Evolutionary conservation across 2,329 filamentous ascomycete species (phyloP), one percentile per base, ranked within the genome.

Genomic region (Bipolaris oryzae): DNA sequence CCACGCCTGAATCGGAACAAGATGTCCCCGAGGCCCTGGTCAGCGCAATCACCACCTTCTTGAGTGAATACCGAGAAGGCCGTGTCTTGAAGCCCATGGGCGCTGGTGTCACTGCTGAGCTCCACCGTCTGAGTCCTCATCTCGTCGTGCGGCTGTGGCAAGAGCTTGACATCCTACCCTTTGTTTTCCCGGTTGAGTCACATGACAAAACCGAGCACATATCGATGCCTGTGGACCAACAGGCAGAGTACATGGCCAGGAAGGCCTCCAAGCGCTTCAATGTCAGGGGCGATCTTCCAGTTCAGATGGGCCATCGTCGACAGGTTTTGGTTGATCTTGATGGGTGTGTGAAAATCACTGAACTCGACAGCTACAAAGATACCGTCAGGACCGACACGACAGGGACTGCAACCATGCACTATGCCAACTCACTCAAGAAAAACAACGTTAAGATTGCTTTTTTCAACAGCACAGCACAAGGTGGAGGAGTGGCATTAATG

Each of bases 401-500:
- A 0, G 92, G 89, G 88, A 78, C 84, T 37, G 81, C 87, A 1
- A 85, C 87, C 38, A 78, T 87, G 68, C 80, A 85, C 48, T 91
- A 84, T 64, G 87, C 85, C 45, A 76, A 83, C 34, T 82, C 85
- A 25, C 80, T 92, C 45, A 88, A 87, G 62, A 71, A 81, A 54
- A 82, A 85, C 47, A 87, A 88, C 54, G 83, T 85, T 57, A 89
- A 87, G 70, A 82, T 92, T 65, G 89, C 89, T 1, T 92, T 92
- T 76, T 92, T 93, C 80, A 92, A 88, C 71, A 57, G 86, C 51
- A 93, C 90, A 1, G 90, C 90, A 1, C 90, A 93, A 70, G 90
- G 90, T n/a, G 90, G 90, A 47, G 90, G 90, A 39, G 90, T 94
- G 7, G 90, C 90, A 5, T 79, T 93, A 47, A 94, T 94, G 90